Evolutionary conservation across 2,329 filamentous ascomycete genomes (phyloP).

Genomic region (Sporothrix inflata): DNA sequence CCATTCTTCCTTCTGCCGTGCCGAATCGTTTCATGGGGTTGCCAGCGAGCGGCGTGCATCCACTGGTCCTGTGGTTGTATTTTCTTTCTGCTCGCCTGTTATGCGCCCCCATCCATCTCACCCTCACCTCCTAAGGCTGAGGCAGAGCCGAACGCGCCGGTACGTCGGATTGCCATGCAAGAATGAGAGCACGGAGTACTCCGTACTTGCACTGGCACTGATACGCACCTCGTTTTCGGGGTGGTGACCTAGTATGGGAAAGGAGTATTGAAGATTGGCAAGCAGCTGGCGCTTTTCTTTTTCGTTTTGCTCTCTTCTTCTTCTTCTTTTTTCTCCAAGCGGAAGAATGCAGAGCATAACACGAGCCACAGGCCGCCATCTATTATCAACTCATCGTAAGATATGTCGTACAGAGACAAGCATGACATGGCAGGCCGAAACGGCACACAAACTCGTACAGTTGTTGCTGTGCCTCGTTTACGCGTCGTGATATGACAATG

Average conservation of each 20-base stretch:
- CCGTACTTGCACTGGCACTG: neutral
- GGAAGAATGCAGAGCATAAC: neutral
- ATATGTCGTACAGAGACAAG: neutral
- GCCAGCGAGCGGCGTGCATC: neutral
- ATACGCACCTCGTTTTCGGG: neutral
- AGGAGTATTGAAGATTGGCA: neutral
- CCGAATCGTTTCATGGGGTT: neutral
- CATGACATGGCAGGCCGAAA: neutral
- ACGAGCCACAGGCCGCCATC: neutral
- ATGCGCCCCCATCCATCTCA: neutral
- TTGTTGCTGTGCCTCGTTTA: constrained; percentile 15
- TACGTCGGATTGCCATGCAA: no score
- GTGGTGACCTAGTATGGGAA: neutral
- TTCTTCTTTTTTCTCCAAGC: no score
- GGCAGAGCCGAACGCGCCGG: no score
- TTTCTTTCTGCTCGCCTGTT: neutral
- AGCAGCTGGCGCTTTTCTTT: neutral
- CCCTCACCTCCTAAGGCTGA: no score
- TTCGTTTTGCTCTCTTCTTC: neutral
- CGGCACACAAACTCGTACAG: neutral
- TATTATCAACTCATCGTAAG: neutral
- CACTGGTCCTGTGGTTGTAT: neutral
- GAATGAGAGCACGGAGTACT: neutral
- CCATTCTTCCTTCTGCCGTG: neutral
- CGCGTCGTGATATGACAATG: constrained; percentile 9